Conservation (phyloP, 106 monocot genomes). For the Dactylorhiza incarnata region DNA sequence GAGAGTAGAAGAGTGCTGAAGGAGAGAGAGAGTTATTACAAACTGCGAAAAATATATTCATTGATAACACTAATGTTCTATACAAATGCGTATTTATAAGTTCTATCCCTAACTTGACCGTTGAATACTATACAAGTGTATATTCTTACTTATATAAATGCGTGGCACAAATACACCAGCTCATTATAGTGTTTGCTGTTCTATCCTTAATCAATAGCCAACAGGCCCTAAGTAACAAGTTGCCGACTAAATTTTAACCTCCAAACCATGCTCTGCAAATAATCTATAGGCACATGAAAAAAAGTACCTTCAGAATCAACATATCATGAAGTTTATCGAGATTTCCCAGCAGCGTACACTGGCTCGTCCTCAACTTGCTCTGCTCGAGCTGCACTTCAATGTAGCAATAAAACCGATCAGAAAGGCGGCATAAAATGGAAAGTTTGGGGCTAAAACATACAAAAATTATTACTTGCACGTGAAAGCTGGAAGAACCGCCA, state of each 20-base stretch:
- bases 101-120: too few species aligned
- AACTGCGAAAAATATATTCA: too few species aligned
- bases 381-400: slow-evolving; percentile 60
- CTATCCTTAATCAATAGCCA: too few species aligned
- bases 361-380: slow-evolving; percentile 56
- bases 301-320: slow-evolving; percentile 44
- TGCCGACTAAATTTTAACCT: neutral
- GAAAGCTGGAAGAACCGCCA: slow-evolving; percentile 57
- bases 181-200: too few species aligned
- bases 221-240: too few species aligned
- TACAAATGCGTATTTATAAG: too few species aligned
- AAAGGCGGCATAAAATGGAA: neutral
- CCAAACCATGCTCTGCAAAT: neutral
- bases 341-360: slow-evolving; percentile 78
- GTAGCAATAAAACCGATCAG: neutral
- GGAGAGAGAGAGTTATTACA: too few species aligned
- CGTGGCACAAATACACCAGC: too few species aligned
- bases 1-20: too few species aligned
- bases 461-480: slow-evolving; percentile 53
- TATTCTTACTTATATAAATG: too few species aligned
- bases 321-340: slow-evolving; percentile 55
- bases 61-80: too few species aligned
- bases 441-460: neutral
- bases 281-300: neutral
- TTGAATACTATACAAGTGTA: too few species aligned